phyloP scores from a whole-genome alignment of 345 rosid genomes.

The Salix suchowensis region DNA sequence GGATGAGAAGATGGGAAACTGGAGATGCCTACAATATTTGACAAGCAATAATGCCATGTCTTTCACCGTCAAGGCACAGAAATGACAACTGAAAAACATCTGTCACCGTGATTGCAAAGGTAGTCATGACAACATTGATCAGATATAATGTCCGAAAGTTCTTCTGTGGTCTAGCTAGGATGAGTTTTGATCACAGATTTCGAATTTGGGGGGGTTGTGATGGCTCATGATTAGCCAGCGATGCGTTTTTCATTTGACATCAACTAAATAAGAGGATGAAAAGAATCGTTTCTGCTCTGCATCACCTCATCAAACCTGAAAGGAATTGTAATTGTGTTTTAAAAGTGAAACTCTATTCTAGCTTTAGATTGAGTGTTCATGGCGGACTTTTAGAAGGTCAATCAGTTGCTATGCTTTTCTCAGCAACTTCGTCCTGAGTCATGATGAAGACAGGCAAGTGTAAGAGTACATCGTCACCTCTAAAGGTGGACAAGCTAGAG shows the following conservation, averaged over 20 bases:
- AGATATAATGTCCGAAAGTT: background rate
- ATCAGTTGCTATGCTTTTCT: background rate
- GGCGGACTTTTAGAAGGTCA: background rate
- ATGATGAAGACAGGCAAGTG: background rate
- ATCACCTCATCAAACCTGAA: constrained; percentile 11
- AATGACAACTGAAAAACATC: background rate
- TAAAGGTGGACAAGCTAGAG: too few relatives aligned
- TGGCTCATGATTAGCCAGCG: background rate
- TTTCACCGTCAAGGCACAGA: background rate
- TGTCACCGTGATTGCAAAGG: background rate
- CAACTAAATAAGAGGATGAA: background rate
- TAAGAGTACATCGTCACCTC: background rate
- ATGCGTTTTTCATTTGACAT: background rate
- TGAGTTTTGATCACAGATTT: background rate
- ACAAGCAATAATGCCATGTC: background rate
- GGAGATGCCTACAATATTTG: background rate
- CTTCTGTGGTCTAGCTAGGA: background rate
- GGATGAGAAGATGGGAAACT: background rate
- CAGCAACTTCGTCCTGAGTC: background rate
- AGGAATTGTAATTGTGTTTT: background rate
- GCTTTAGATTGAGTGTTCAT: background rate
- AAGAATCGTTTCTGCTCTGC: background rate
- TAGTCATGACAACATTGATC: background rate
- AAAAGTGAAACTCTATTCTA: background rate
- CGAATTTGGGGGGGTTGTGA: too few relatives aligned